Base-by-base conservation (phyloP, 805 yeast species). In the Schwanniomyces vanrijiae region DNA sequence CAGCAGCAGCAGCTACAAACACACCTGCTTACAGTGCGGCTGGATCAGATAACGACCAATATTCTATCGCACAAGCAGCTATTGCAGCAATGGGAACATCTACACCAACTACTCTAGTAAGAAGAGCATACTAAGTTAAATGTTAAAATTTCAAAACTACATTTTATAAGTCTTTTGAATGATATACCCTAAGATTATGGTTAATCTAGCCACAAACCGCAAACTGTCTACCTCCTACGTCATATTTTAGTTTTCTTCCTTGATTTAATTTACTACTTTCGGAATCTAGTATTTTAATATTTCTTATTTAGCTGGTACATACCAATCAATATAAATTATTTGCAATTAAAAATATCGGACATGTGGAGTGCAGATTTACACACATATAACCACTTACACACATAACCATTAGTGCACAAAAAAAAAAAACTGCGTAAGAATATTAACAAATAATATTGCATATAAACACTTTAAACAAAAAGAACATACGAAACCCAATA, bases 101-200 rank as follows among this genome's bases (percentile, higher is more conserved):
- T n/a, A 53, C 42, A 31, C 56, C 62, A 39, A 60, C 66, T 14
- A 52, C 64, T n/a, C 55, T 60, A 49, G 59, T 49, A 40, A 58
- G 55, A 48, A 55, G 61, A 56, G 58, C 53, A 20, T 62, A 60
- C 35, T 56, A 54, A 49, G 14, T 42, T 6, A 18, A 4, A 8
- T 11, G n/a, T 35, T 19, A 31, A 26, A 20, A 13, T 13, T 16
- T 21, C 16, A 8, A 22, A 20, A 10, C 29, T 24, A 21, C 26
- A 42, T 37, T 24, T 19, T 7, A 28, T 21, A 7, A 10, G 18
- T 14, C 6, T 41, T n/a, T 20, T 31, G 20, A 31, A 31, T 14
- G 35, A 31, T 31, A 31, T 31, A 31, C 35, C 35, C 35, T 5
- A 6, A 26, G n/a, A 26, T 11, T 11, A 13, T 14, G 33, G 33